phyloP scores from a whole-genome alignment of 2,329 filamentous ascomycete genomes.

The Chlorencoelia australis region DNA sequence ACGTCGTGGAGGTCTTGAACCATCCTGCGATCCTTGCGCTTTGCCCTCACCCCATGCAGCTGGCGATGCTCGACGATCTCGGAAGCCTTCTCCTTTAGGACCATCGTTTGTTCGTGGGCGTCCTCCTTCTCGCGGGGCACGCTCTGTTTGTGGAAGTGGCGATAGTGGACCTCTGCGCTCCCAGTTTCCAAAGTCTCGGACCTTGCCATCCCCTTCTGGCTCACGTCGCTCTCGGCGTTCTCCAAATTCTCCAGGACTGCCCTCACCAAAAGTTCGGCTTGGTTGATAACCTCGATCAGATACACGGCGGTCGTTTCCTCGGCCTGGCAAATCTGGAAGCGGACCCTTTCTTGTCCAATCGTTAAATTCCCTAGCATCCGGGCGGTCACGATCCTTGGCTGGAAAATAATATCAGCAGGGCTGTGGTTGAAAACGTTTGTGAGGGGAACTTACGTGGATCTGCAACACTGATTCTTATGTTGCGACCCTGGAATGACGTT shows the following conservation, averaged over 20 bases:
- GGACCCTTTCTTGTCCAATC: conserved; percentile 94
- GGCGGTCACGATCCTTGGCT: conserved; percentile 72
- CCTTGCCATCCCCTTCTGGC: conserved; percentile 60
- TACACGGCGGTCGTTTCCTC: conserved; percentile 38
- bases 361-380: conserved; percentile 69
- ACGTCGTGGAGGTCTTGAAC: conserved; percentile 68
- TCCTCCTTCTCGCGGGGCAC: conserved; percentile 45
- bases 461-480: conserved; percentile 87
- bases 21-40: conserved; percentile 49
- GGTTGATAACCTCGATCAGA: conserved; percentile 37
- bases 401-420: conserved; percentile 9
- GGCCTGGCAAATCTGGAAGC: conserved; percentile 59
- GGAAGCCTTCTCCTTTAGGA: conserved; percentile 46
- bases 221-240: conserved; percentile 64
- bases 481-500: conserved; percentile 73
- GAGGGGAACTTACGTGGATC: conserved; percentile 90
- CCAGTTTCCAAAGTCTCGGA: conserved; percentile 81
- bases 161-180: conserved; percentile 89
- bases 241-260: conserved; percentile 39
- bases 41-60: conserved; percentile 66
- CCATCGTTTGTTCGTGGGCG: conserved; percentile 51
- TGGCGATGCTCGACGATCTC: conserved; percentile 57
- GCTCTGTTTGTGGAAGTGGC: conserved; percentile 49
- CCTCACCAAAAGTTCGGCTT: conserved; percentile 5
- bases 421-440: too few species aligned